Evolutionary conservation across 2,329 filamentous ascomycete species (phyloP), one percentile per base, ranked within the genome.

Genomic region (Trichophyton equinum): DNA sequence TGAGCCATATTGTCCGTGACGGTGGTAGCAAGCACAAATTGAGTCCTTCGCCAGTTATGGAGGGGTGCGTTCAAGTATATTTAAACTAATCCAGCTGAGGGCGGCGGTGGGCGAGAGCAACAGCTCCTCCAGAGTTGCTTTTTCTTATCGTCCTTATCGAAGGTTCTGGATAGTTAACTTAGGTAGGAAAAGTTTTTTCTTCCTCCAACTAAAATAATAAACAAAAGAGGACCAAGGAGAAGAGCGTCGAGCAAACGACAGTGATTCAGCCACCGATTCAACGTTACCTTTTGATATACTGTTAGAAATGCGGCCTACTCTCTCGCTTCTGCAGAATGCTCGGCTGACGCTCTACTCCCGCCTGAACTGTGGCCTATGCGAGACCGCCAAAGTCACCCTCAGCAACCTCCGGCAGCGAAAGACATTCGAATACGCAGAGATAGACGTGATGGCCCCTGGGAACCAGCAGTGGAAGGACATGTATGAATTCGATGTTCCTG

Each of bases 401-500:
- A 73, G 75, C 49, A 77, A 80, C 51, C 76, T 85, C 22, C 78
- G 77, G 65, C 77, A 81, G 62, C 76, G 75, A 47, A 75, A 78
- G 46, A 75, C 77, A 1, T 80, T 85, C 64, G 76, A 79, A 61
- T 85, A 84, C 68, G 66, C 76, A 1, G 82, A 86, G 69, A 73
- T 84, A 62, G 78, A 85, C 66, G 81, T 86, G 59, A 82, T 84
- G 78, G 74, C 74, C 2, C 70, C 75, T 0, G 75, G 72, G 3
- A 78, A 84, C 58, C 74, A 80, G 63, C 71, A 76, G 57, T 86
- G 83, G 83, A 85, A 79, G 66, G 73, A 77, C 61, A 70, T 82
- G 15, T 86, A 86, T 66, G 82, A 85, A 57, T 85, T 85, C 62
- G 83, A 86, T 66, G 82, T 83, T 2, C 83, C 83, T 0, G 83